A percentile compares a stretch with the other conserved stretches of the same genome.
Evolutionary conservation across 345 rosid species (phyloP).

Genomic region (Jatropha curcas): DNA sequence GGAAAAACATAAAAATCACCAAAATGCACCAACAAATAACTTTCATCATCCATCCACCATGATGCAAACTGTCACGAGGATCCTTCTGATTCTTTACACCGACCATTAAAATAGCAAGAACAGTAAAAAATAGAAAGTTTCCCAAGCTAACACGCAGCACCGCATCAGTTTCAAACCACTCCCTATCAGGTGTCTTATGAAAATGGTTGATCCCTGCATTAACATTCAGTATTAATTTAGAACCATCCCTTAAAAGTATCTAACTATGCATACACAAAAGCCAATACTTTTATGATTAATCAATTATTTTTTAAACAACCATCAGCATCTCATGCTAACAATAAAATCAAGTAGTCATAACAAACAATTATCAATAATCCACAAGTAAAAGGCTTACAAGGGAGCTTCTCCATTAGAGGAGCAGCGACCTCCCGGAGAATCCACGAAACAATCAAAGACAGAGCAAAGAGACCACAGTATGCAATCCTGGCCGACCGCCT

Average conservation of each 20-base stretch:
- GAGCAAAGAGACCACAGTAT: slow-evolving; percentile 94
- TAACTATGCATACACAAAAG: background rate
- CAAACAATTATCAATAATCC: background rate
- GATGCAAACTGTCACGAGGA: slow-evolving; percentile 95
- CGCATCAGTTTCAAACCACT: slow-evolving; percentile 99
- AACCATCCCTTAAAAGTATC: background rate
- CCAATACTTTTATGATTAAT: background rate
- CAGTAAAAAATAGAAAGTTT: slow-evolving; percentile 82
- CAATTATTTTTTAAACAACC: background rate
- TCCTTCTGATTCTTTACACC: slow-evolving; percentile 94
- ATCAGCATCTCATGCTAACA: background rate
- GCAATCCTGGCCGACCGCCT: slow-evolving; percentile 96
- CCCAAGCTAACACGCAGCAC: slow-evolving; percentile 98
- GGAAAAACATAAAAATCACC: slow-evolving; percentile 90
- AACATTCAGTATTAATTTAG: background rate
- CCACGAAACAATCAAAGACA: slow-evolving; percentile 88
- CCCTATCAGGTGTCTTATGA: slow-evolving; percentile 80
- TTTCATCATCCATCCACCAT: slow-evolving; percentile 99
- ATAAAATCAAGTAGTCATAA: background rate
- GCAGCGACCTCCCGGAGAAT: slow-evolving; percentile 98
- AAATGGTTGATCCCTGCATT: slow-evolving; percentile 91
- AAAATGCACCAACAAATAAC: slow-evolving; percentile 80
- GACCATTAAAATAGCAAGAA: slow-evolving; percentile 74
- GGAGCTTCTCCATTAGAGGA: slow-evolving; percentile 96
- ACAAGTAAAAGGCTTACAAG: slow-evolving; percentile 58